Conservation (phyloP, 495 filamentous ascomycete genomes). For the Tuber magnatum region DNA sequence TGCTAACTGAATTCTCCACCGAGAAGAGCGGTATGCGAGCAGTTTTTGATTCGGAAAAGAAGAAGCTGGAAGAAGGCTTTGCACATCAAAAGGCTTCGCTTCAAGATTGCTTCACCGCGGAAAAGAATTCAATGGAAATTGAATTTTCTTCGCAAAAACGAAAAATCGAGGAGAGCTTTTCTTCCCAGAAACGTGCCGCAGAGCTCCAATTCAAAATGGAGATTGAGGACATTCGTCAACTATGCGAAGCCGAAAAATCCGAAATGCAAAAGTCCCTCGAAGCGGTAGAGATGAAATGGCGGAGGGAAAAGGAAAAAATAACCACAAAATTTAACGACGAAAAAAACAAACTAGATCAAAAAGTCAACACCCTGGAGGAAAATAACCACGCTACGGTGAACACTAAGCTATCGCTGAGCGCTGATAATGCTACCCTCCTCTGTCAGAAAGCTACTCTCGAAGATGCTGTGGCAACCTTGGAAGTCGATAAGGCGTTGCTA, state of each 20-base stretch:
- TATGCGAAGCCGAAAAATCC: constrained; percentile 42
- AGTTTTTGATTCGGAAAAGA: constrained; percentile 41
- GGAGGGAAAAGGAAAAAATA: constrained; percentile 32
- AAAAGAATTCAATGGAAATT: constrained; percentile 30
- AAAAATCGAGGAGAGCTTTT: constrained; percentile 33
- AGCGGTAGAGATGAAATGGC: constrained; percentile 33
- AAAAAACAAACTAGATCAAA: constrained; percentile 31
- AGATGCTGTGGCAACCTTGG: constrained; percentile 24
- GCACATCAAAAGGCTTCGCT: constrained; percentile 30
- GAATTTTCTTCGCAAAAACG: constrained; percentile 31
- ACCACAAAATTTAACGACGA: constrained; percentile 35
- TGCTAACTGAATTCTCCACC: constrained; percentile 18
- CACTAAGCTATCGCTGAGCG: constrained; percentile 40
- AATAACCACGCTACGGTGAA: constrained; percentile 40
- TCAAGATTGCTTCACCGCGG: constrained; percentile 23
- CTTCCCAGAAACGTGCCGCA: constrained; percentile 22
- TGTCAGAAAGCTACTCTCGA: constrained; percentile 43
- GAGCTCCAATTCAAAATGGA: constrained; percentile 42
- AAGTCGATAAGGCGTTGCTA: constrained; percentile 31
- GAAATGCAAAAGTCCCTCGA: constrained; percentile 33
- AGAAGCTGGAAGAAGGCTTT: constrained; percentile 29
- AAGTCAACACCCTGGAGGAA: constrained; percentile 27
- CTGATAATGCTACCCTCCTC: constrained; percentile 41
- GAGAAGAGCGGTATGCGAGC: constrained; percentile 47
- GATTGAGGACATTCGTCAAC: constrained; percentile 39